Evolutionary conservation across 345 rosid genomes (phyloP), one percentile per base, ranked within the genome.

Genomic region (Eucalyptus camaldulensis): DNA sequence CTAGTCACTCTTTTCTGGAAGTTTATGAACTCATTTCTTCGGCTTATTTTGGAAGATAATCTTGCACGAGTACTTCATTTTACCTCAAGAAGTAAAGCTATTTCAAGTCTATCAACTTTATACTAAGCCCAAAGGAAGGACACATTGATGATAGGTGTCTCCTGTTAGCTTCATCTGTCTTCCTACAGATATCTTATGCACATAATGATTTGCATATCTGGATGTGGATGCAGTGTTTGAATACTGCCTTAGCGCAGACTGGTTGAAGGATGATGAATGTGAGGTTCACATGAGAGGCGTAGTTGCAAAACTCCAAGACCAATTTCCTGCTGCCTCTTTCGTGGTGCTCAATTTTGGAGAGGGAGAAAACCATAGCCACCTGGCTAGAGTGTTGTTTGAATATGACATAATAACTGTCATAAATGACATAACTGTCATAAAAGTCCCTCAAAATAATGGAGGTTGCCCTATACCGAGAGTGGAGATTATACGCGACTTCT

Each of bases 391-490:
- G 27, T 88, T 97, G 85, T 95, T 96, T 62, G 94, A 95, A 88
- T 91, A 93, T 90, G 97, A 93, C 91, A n/a, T n/a, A n/a, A 94
- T 96, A 93, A 96, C 97, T 15, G 93, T 96, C 86, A 95, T 95
- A 98, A 98, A 97, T 90, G 97, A 93, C 91, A 94, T 96, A 93
- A 96, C 97, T 15, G 93, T 96, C 86, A 95, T 95, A 98, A 98
- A 97, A 93, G 95, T 96, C 89, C 99, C 99, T 91, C 95, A 96
- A 88, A 98, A 96, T 86, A 95, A 96, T 44, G 98, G 96, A 91
- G 98, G 98, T 62, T 97, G 98, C 91, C 98, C 98, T 0, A 87
- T 97, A 91, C 93, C 96, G 53, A 91, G 94, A 80, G 94, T 40
- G 92, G 99, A 97, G 94, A 90, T 96, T 89, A 91, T 97, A 86